These are phyloP conservation scores for Paramyrothecium sp. DNA, from an alignment of 2,329 filamentous ascomycete species.

Conservation along the genomic window DNA sequence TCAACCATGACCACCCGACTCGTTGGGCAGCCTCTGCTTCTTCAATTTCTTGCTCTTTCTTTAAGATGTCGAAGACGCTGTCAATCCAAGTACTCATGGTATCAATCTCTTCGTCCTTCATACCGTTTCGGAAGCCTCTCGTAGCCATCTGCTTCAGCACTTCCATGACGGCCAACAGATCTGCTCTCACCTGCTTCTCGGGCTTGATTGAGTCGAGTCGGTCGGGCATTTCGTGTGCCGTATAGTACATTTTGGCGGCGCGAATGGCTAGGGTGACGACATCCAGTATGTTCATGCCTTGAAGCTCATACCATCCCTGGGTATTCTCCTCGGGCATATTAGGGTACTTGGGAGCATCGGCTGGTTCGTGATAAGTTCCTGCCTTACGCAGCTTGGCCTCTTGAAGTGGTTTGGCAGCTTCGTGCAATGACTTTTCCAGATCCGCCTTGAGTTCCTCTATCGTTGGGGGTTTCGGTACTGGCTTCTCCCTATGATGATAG, in stretches of 20 bases:
- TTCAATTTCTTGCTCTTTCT: constrained; percentile 75
- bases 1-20: constrained; percentile 77
- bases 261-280: constrained; percentile 93
- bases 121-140: constrained; percentile 80
- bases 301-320: constrained; percentile 78
- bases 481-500: constrained; percentile 82
- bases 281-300: constrained; percentile 89
- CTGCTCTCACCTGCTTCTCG: constrained; percentile 80
- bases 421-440: constrained; percentile 65
- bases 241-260: constrained; percentile 95
- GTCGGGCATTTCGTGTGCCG: constrained; percentile 82
- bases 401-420: constrained; percentile 66
- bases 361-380: constrained; percentile 22
- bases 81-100: constrained; percentile 77
- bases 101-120: constrained; percentile 74
- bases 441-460: constrained; percentile 71
- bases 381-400: constrained; percentile 47
- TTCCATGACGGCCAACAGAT: constrained; percentile 84
- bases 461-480: constrained; percentile 80
- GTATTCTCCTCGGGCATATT: constrained; percentile 45
- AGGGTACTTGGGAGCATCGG: constrained; percentile 26
- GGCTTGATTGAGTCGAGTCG: constrained; percentile 83
- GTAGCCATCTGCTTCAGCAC: constrained; percentile 89
- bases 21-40: constrained; percentile 68
- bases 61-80: constrained; percentile 74